Evolutionary conservation across 2,329 filamentous ascomycete genomes (phyloP).

Genomic region (Salinomyces thailandicus): DNA sequence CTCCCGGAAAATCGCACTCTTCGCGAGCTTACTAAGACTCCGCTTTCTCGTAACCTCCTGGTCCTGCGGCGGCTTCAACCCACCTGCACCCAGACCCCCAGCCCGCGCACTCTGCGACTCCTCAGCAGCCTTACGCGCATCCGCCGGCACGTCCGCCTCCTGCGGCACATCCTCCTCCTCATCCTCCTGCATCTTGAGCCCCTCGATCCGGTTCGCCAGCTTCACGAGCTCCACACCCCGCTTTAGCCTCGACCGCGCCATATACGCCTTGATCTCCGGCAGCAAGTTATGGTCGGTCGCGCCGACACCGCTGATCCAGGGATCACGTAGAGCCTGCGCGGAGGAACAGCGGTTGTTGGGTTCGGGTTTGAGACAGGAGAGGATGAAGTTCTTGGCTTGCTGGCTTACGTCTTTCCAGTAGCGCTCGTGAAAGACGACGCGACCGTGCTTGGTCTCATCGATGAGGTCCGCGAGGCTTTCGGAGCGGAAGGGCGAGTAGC

Average conservation of each 20-base stretch:
- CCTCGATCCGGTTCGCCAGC: constrained; percentile 87
- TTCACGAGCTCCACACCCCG: constrained; percentile 95
- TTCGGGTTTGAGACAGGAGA: constrained; percentile 65
- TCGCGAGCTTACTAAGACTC: constrained; percentile 48
- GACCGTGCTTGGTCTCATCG: constrained; percentile 76
- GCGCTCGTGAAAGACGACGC: constrained; percentile 88
- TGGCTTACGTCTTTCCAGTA: constrained; percentile 98
- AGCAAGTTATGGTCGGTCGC: constrained; percentile 94
- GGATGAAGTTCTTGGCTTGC: constrained; percentile 92
- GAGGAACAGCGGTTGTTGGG: constrained; percentile 69
- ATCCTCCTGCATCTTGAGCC: constrained; percentile 87
- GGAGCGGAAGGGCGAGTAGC: constrained; percentile 94
- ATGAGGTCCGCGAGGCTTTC: constrained; percentile 90
- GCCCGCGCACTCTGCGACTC: constrained; percentile 27
- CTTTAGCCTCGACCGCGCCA: constrained; percentile 80
- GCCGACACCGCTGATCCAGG: constrained; percentile 80
- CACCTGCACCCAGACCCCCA: constrained; percentile 5
- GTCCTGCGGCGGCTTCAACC: constrained; percentile 16
- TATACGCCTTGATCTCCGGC: constrained; percentile 91
- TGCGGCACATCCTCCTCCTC: constrained; percentile 61
- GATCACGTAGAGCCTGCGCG: constrained; percentile 20
- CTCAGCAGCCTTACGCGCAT: constrained; percentile 48
- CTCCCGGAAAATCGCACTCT: constrained; percentile 77
- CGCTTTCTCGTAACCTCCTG: constrained; percentile 34
- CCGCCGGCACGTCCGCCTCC: constrained; percentile 50